phyloP scores from a whole-genome alignment of 2,329 filamentous ascomycete species.

The Setomelanomma holmii region DNA sequence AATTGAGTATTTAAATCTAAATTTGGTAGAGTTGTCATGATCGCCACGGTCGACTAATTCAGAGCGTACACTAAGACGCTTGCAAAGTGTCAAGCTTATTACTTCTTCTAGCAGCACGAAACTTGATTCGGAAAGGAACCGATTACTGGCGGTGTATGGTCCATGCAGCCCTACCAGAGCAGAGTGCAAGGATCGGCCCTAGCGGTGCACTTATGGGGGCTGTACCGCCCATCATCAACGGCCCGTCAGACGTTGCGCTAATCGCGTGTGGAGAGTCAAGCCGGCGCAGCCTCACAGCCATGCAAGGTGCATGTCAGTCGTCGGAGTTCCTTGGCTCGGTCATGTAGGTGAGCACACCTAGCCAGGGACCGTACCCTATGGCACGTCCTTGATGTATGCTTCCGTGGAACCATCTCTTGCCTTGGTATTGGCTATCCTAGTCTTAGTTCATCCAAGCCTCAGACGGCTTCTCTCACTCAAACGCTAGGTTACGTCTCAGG shows the following conservation, averaged over 20 bases:
- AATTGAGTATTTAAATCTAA: background rate
- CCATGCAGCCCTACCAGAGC: slow-evolving; percentile 34
- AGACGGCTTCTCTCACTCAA: background rate
- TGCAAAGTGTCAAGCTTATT: slow-evolving; percentile 41
- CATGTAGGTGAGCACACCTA: slow-evolving; percentile 19
- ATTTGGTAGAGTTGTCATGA: background rate
- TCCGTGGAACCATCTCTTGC: slow-evolving; percentile 9
- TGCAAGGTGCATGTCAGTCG: slow-evolving; percentile 29
- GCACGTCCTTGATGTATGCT: slow-evolving; percentile 17
- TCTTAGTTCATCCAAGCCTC: background rate
- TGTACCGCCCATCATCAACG: slow-evolving; percentile 22
- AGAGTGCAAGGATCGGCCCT: slow-evolving; percentile 23
- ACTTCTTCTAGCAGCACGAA: slow-evolving; percentile 10
- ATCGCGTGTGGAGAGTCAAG: slow-evolving; percentile 21
- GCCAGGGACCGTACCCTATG: slow-evolving; percentile 18
- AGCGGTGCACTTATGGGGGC: slow-evolving; percentile 22
- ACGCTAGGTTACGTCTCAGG: slow-evolving; percentile 5
- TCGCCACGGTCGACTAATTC: background rate
- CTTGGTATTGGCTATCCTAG: slow-evolving; percentile 1
- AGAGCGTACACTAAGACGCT: slow-evolving; percentile 1
- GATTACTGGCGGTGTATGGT: slow-evolving; percentile 32
- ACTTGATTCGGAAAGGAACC: slow-evolving; percentile 17
- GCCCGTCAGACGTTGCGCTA: slow-evolving; percentile 24
- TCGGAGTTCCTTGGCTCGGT: slow-evolving; percentile 10
- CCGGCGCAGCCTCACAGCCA: slow-evolving; percentile 32